phyloP scores from a whole-genome alignment of 169 alveolate species.

The Cryptosporidium baileyi region DNA sequence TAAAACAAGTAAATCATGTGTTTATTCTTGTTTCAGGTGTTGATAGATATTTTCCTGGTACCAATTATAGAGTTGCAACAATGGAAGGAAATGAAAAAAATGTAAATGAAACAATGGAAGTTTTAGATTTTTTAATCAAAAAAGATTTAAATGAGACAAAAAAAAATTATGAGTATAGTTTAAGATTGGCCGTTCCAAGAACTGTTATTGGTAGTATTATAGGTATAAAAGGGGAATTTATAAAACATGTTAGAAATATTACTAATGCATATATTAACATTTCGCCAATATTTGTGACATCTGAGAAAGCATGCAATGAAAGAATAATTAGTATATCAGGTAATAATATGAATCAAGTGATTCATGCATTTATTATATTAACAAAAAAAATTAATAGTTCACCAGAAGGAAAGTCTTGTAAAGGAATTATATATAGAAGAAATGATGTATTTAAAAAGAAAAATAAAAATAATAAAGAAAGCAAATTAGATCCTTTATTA shows the following conservation, averaged over 20 bases:
- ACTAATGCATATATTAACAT: slow-evolving; percentile 62
- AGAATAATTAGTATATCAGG: slow-evolving; percentile 50
- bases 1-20: slow-evolving; percentile 41
- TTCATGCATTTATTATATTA: slow-evolving; percentile 44
- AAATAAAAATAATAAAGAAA: not conserved
- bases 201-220: slow-evolving; percentile 62
- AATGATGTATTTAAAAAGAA: slow-evolving; percentile 25
- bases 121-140: slow-evolving; percentile 19
- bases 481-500: slow-evolving; percentile 9
- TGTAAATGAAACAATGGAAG: slow-evolving; percentile 55
- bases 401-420: slow-evolving; percentile 60
- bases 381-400: slow-evolving; percentile 33
- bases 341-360: slow-evolving; percentile 13
- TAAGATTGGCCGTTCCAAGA: slow-evolving; percentile 58
- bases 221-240: slow-evolving; percentile 62
- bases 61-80: slow-evolving; percentile 63
- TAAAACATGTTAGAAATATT: slow-evolving; percentile 22
- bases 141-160: not conserved
- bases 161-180: not conserved
- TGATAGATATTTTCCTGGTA: slow-evolving; percentile 59
- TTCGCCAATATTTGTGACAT: slow-evolving; percentile 61
- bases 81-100: slow-evolving; percentile 58
- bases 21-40: slow-evolving; percentile 42
- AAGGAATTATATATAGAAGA: slow-evolving; percentile 42
- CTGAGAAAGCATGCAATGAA: slow-evolving; percentile 63